Percentiles rank a stretch among this genome's conserved stretches.
Evolutionary conservation across 176 grass and related monocot species (phyloP).

Genomic region (Avena insularis): DNA sequence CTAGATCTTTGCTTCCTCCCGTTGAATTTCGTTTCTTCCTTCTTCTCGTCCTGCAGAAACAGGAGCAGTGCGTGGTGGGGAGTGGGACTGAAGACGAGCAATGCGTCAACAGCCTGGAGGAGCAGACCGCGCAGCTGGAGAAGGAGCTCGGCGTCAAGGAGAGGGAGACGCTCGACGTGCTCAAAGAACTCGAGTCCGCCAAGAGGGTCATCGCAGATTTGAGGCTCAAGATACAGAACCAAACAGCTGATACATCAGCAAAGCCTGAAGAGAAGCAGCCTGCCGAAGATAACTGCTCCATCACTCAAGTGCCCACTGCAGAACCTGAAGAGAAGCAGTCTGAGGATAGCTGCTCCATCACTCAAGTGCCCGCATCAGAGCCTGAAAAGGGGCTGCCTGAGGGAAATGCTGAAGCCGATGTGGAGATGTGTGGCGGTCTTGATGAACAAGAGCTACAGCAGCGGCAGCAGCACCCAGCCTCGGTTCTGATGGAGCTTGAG

Average conservation of each 20-base stretch:
- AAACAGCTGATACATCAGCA: not conserved
- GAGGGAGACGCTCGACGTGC: conserved; percentile 63
- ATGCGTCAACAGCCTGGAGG: conserved; percentile 27
- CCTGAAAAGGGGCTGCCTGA: not conserved
- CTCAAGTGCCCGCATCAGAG: not conserved
- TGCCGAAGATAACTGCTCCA: not conserved
- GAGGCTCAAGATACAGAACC: conserved; percentile 65
- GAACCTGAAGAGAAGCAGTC: not conserved
- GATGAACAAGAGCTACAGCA: not conserved
- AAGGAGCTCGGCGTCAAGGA: conserved; percentile 80
- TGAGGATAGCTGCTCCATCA: not conserved
- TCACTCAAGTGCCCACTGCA: not conserved
- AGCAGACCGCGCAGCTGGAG: conserved; percentile 66
- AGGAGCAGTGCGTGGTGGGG: conserved; percentile 15
- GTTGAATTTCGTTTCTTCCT: not conserved
- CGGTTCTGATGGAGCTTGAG: conserved; percentile 65
- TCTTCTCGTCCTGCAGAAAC: conserved; percentile 37
- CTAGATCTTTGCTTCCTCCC: not conserved
- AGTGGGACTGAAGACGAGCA: conserved; percentile 13
- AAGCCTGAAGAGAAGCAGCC: not conserved
- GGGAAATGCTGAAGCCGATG: not conserved
- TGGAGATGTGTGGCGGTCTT: not conserved
- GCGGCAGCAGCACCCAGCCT: conserved; percentile 19
- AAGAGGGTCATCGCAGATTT: conserved; percentile 70
- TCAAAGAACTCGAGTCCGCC: conserved; percentile 64